A percentile compares a stretch with the other conserved stretches of the same genome.
Evolutionary conservation across 2,329 filamentous ascomycete species (phyloP).

Genomic region (Lecanosticta acicola): DNA sequence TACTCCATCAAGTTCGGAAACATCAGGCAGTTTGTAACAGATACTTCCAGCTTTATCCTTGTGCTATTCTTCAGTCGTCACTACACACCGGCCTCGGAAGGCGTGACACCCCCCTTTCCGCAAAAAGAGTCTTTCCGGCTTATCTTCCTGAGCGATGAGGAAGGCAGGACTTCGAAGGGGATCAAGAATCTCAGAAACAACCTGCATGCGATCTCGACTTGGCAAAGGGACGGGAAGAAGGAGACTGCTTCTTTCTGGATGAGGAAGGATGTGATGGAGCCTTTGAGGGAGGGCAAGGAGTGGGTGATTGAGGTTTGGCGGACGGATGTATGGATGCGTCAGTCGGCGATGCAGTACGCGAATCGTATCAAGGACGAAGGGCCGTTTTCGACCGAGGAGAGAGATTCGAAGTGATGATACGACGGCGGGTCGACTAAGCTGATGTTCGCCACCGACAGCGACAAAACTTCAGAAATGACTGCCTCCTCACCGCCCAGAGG

Average conservation of each 20-base stretch:
- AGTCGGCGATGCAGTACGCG: neutral
- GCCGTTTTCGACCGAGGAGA: neutral
- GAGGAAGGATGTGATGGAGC: conserved; percentile 8
- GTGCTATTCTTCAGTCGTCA: conserved; percentile 4
- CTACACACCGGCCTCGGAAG: neutral
- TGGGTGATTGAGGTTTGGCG: conserved; percentile 11
- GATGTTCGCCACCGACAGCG: too few species aligned
- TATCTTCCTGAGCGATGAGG: conserved; percentile 13
- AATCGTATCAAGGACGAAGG: neutral
- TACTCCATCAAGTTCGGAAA: conserved; percentile 7
- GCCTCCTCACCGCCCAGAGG: too few species aligned
- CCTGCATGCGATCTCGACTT: conserved; percentile 12
- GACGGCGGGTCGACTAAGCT: too few species aligned
- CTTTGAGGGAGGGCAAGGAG: neutral
- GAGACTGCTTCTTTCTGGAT: conserved; percentile 15
- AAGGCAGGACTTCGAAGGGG: neutral
- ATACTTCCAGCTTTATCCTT: conserved; percentile 8
- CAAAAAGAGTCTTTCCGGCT: conserved; percentile 4
- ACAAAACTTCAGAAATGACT: too few species aligned
- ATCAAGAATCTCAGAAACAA: conserved; percentile 7
- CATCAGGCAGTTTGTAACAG: neutral
- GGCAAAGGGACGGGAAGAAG: conserved; percentile 6
- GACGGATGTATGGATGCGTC: conserved; percentile 11
- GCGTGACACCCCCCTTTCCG: too few species aligned
- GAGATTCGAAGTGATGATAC: too few species aligned